Conservation (phyloP, 306 rosid genomes). For the Cicer bijugum region DNA sequence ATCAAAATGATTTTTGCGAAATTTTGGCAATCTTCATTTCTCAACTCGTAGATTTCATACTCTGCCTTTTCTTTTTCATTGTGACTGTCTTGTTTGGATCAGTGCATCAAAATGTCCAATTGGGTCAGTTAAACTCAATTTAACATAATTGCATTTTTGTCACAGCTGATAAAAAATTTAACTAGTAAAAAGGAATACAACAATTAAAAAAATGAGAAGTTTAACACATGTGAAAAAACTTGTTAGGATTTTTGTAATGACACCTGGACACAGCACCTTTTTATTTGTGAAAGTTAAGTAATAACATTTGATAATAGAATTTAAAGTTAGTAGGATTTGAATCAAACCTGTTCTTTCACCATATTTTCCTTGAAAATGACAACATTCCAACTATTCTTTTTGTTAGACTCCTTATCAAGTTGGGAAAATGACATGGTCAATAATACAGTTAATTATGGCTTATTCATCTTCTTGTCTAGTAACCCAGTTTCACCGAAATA, state of each 20-base stretch:
- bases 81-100: slow-evolving; percentile 5
- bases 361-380: not conserved
- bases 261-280: not conserved
- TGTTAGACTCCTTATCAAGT: not conserved
- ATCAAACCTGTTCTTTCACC: not conserved
- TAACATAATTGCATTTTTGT: not conserved
- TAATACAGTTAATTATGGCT: too few species aligned
- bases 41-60: not conserved
- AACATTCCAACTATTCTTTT: not conserved
- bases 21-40: not conserved
- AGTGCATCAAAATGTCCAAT: not conserved
- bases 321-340: not conserved
- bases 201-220: not conserved
- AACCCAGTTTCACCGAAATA: too few species aligned
- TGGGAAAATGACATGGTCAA: too few species aligned
- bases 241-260: not conserved
- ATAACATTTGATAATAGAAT: not conserved
- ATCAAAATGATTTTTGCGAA: not conserved
- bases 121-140: not conserved
- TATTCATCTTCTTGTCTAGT: too few species aligned
- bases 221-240: not conserved
- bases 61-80: not conserved
- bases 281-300: not conserved
- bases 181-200: not conserved
- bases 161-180: not conserved